phyloP scores from a whole-genome alignment of 129 eudicot genomes.

The Flaveria linearis region DNA sequence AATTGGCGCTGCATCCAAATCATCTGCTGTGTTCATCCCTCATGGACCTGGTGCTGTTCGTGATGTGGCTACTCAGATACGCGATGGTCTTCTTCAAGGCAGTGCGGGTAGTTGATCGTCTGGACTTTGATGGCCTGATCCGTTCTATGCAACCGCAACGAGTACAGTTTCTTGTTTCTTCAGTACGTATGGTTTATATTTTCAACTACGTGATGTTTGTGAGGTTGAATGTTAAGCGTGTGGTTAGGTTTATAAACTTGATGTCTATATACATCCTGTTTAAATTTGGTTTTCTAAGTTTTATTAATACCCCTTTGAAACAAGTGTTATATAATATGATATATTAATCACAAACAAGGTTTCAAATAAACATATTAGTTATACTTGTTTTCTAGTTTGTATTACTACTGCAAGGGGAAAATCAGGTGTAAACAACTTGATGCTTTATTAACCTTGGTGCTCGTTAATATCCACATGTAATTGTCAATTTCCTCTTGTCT shows the following conservation, averaged over 20 bases:
- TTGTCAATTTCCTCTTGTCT: too few relatives aligned
- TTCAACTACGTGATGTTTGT: neutral
- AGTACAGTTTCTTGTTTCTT: neutral
- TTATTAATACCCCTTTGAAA: neutral
- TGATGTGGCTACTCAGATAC: slow-evolving; percentile 72
- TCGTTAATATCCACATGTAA: too few relatives aligned
- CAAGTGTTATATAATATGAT: neutral
- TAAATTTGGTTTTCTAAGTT: neutral
- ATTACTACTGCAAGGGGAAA: too few relatives aligned
- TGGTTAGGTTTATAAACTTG: neutral
- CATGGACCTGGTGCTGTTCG: slow-evolving; percentile 78
- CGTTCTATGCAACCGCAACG: neutral
- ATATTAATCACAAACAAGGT: neutral
- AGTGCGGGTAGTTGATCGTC: slow-evolving; percentile 5
- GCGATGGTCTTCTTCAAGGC: slow-evolving; percentile 87
- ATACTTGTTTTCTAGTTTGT: neutral
- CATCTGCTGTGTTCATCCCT: slow-evolving; percentile 61
- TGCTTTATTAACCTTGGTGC: too few relatives aligned
- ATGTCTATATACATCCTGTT: neutral
- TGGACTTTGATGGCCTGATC: neutral
- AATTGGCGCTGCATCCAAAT: slow-evolving; percentile 63
- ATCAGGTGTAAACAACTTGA: too few relatives aligned
- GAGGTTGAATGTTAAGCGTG: neutral
- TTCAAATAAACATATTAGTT: too few relatives aligned
- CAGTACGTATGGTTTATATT: neutral